phyloP scores from a whole-genome alignment of 192 early-diverging fungal genomes.

The Linnemannia exigua region DNA sequence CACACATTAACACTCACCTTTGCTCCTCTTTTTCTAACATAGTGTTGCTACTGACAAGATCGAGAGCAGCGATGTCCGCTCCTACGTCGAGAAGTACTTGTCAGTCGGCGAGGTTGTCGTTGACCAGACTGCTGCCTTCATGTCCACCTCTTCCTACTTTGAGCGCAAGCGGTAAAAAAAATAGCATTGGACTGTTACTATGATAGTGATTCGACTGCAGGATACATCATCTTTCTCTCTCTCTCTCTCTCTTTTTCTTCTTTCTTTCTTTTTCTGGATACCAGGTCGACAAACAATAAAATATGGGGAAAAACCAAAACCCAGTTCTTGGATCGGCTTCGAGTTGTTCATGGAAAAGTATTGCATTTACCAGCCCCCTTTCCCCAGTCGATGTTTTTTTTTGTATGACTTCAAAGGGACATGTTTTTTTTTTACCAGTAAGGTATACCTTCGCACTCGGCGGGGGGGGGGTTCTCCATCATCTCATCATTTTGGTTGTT shows the following conservation, averaged over 20 bases:
- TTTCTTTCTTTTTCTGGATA: neutral
- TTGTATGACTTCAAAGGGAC: too few relatives aligned
- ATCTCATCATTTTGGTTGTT: neutral
- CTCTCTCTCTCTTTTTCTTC: slow-evolving; percentile 2
- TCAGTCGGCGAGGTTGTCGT: slow-evolving; percentile 69
- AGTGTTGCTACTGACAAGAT: slow-evolving; percentile 65
- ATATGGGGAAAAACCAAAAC: too few relatives aligned
- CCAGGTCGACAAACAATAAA: neutral
- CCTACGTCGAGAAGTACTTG: slow-evolving; percentile 67
- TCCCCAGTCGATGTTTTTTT: too few relatives aligned
- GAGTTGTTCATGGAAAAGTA: too few relatives aligned
- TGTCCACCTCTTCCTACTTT: slow-evolving; percentile 66
- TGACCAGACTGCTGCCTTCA: slow-evolving; percentile 60
- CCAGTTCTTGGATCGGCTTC: too few relatives aligned
- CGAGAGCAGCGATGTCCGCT: slow-evolving; percentile 63
- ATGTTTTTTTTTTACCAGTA: too few relatives aligned
- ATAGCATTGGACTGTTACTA: neutral
- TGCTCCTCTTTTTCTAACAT: neutral
- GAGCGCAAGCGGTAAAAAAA: slow-evolving; percentile 61
- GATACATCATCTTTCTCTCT: neutral
- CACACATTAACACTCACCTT: neutral
- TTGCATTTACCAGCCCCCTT: too few relatives aligned
- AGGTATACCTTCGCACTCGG: too few relatives aligned
- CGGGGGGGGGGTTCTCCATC: too few relatives aligned
- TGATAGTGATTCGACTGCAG: neutral